phyloP scores from a whole-genome alignment of 345 rosid species.

The Orychophragmus violaceus region DNA sequence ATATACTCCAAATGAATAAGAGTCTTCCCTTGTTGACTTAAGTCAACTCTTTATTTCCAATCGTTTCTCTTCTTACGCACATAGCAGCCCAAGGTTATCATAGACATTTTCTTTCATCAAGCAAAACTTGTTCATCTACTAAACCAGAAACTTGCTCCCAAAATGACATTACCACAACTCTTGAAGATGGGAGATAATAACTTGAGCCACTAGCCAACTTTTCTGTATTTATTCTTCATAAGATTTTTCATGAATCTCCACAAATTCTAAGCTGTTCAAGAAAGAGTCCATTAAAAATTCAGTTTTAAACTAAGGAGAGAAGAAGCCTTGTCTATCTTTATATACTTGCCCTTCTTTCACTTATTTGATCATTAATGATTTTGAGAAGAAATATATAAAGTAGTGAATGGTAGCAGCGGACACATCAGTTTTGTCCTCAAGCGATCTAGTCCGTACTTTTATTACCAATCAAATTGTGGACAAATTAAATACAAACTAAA shows the following conservation, averaged over 20 bases:
- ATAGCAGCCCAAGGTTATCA: no score
- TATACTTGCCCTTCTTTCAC: constrained; percentile 52
- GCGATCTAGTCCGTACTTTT: no score
- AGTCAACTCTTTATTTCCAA: no score
- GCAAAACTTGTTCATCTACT: constrained; percentile 40
- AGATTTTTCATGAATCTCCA: constrained; percentile 62
- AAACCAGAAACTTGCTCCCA: constrained; percentile 43
- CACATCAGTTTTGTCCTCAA: no score
- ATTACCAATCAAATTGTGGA: no score
- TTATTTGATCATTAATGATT: constrained; percentile 46
- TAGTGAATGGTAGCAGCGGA: no score
- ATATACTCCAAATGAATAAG: no score
- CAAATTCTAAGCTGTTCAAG: constrained; percentile 51
- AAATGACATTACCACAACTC: constrained; percentile 38
- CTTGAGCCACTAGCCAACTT: no score
- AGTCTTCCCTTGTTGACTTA: no score
- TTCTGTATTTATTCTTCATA: no score
- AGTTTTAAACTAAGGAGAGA: not conserved
- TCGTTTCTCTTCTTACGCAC: no score
- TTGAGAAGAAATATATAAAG: constrained; percentile 54
- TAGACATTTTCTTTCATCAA: constrained; percentile 37
- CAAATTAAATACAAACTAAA: no score
- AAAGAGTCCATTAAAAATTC: constrained; percentile 39
- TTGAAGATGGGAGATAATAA: constrained; percentile 49
- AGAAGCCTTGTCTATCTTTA: not conserved